Evolutionary conservation across 768 basidiomycete species (phyloP).

Genomic region (Solioccasus polychromus): DNA sequence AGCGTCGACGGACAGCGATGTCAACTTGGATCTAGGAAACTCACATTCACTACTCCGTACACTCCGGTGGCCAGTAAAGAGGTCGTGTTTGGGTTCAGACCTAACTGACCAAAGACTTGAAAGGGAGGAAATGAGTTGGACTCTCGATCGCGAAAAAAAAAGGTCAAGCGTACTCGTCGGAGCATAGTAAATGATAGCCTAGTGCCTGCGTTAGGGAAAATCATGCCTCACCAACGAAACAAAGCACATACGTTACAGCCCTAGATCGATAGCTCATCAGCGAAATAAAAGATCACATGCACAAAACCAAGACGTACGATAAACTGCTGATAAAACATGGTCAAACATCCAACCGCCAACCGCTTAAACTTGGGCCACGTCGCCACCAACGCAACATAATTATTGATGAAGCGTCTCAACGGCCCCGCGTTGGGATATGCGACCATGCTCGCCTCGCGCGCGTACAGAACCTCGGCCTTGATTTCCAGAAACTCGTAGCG

Average conservation of each 20-base stretch:
- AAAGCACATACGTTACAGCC: constrained; percentile 24
- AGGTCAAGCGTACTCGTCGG: constrained; percentile 18
- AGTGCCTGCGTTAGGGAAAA: constrained; percentile 3
- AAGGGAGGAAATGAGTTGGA: constrained; percentile 19
- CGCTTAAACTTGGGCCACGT: constrained; percentile 33
- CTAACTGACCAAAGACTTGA: constrained; percentile 42
- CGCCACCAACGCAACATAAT: constrained; percentile 24
- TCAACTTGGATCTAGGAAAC: neutral
- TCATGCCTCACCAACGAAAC: neutral
- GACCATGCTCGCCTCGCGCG: constrained; percentile 19
- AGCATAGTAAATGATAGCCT: constrained; percentile 31
- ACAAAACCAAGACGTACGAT: constrained; percentile 19
- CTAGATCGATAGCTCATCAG: constrained; percentile 12
- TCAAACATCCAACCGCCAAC: constrained; percentile 28
- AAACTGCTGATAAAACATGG: constrained; percentile 34
- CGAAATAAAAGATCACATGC: neutral
- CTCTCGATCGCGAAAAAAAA: neutral
- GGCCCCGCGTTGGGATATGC: constrained; percentile 23
- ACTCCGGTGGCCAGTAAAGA: constrained; percentile 42
- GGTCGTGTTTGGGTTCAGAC: constrained; percentile 38
- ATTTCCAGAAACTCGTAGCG: constrained; percentile 41
- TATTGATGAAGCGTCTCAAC: constrained; percentile 17
- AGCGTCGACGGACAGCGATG: neutral
- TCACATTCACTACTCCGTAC: constrained; percentile 35
- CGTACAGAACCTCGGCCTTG: constrained; percentile 33